Conservation (phyloP, 2,329 filamentous ascomycete species). For the Diaporthe citrichinensis region DNA sequence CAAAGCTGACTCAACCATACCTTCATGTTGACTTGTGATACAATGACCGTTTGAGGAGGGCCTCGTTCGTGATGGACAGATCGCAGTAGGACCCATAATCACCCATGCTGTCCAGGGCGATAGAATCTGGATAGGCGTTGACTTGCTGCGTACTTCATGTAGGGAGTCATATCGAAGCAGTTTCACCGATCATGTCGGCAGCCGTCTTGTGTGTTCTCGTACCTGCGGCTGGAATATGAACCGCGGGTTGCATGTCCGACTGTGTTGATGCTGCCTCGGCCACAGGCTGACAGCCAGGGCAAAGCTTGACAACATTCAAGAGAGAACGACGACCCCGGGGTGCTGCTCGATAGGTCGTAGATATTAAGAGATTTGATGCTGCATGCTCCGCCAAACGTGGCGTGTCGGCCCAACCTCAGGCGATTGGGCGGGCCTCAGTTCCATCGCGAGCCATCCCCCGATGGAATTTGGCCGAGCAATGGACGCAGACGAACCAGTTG, state of each 20-base stretch:
- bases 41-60: neutral
- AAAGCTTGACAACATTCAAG: neutral
- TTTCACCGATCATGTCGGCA: neutral
- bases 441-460: neutral
- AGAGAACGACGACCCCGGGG: neutral
- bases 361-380: slow-evolving; percentile 12
- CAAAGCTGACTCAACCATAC: neutral
- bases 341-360: neutral
- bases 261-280: neutral
- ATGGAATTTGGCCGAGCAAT: slow-evolving; percentile 19
- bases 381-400: slow-evolving; percentile 17
- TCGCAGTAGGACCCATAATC: neutral
- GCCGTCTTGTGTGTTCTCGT: neutral
- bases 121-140: neutral
- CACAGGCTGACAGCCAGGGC: too few species aligned
- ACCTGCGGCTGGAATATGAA: neutral
- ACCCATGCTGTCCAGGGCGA: neutral
- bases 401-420: slow-evolving; percentile 15
- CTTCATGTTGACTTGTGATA: neutral
- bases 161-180: neutral
- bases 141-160: neutral
- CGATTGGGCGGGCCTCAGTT: slow-evolving; percentile 4
- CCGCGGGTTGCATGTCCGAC: neutral
- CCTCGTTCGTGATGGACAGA: neutral
- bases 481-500: slow-evolving; percentile 4